Percentiles rank a stretch among this genome's conserved stretches.
These are phyloP conservation scores for Thraustotheca clavata DNA, from an alignment of 352 stramenopile species.

Conservation along the genomic window DNA sequence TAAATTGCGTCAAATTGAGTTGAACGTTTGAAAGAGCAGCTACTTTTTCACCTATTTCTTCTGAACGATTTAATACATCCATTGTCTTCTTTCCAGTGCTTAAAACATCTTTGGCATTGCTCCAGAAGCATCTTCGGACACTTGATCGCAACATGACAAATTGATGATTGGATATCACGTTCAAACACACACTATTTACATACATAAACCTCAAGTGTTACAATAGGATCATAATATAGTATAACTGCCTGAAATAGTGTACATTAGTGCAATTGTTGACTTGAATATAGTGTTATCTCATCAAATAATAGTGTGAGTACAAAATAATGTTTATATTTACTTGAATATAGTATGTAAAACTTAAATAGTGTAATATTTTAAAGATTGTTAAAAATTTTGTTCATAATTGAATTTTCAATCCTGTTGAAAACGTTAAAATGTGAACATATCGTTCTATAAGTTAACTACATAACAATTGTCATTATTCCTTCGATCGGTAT, in stretches of 20 bases:
- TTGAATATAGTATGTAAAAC: no score
- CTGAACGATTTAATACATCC: neutral
- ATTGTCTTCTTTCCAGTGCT: conserved; percentile 16
- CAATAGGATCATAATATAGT: no score
- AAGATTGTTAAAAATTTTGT: no score
- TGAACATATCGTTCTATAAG: no score
- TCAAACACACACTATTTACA: neutral
- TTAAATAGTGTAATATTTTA: no score
- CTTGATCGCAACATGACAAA: no score
- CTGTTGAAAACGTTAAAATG: no score
- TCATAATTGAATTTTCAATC: no score
- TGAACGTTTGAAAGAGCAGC: conserved; percentile 2
- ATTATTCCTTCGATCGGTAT: conserved; percentile 9
- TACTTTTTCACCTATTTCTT: neutral
- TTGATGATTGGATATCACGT: neutral
- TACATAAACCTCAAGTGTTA: neutral
- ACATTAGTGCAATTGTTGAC: no score
- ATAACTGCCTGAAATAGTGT: no score
- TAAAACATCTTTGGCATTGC: conserved; percentile 8
- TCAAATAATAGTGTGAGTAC: neutral
- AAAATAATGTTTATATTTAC: neutral
- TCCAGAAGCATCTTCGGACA: conserved; percentile 14
- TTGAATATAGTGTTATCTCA: no score
- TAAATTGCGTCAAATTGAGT: conserved; percentile 24
- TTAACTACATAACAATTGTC: no score